phyloP scores from a whole-genome alignment of 75 land plant species.

The Isoetes taiwanensis region DNA sequence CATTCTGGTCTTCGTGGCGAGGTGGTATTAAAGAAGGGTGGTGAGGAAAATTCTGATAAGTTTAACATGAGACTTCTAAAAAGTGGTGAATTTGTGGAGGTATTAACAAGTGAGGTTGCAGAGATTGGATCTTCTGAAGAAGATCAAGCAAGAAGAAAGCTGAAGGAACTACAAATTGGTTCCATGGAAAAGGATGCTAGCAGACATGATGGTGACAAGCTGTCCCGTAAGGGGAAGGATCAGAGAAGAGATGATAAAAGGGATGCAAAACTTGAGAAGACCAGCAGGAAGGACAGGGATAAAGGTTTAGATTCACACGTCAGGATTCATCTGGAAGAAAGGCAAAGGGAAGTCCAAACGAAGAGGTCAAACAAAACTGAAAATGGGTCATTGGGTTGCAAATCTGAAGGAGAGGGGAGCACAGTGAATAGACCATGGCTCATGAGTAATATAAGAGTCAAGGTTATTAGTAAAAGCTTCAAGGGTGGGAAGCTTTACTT shows the following conservation, averaged over 20 bases:
- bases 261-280: slow-evolving; percentile 3
- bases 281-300: neutral
- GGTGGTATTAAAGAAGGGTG: slow-evolving; percentile 9
- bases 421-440: slow-evolving; percentile 35
- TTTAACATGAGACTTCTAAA: no score
- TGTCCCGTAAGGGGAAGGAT: neutral
- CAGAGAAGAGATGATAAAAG: slow-evolving; percentile 13
- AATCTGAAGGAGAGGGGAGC: neutral
- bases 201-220: neutral
- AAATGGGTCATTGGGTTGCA: neutral
- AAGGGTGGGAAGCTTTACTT: slow-evolving; percentile 49
- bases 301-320: neutral
- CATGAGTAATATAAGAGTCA: slow-evolving; percentile 53
- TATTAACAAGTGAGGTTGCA: slow-evolving; percentile 19
- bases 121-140: slow-evolving; percentile 12
- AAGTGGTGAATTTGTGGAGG: no score
- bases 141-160: neutral
- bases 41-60: no score
- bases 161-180: neutral
- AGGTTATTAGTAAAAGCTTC: slow-evolving; percentile 40
- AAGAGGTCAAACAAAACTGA: neutral
- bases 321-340: neutral
- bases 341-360: neutral
- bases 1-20: slow-evolving; percentile 25
- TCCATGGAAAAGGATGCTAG: slow-evolving; percentile 8